Evolutionary conservation across 257 asterid genomes (phyloP), one percentile per base, ranked within the genome.

Genomic region (Solanum virginianum): DNA sequence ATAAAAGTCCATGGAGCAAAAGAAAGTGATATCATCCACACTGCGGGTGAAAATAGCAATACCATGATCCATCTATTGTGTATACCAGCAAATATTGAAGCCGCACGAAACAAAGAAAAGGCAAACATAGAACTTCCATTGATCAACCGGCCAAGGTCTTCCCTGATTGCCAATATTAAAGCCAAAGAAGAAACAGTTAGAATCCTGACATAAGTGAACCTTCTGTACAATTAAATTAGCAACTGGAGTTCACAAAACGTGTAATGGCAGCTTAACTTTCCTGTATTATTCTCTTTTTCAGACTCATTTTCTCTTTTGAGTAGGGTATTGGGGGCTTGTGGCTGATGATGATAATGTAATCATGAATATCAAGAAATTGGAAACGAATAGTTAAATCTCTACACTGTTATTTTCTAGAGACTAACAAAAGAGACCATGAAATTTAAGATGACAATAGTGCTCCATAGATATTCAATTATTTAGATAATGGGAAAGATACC

Each of bases 1-100:
- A n/a, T 39, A 22, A 80, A 80, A 59, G 47, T 62, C 20, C 41
- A 29, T 84, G 36, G 15, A 15, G 53, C 80, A 39, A 83, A 26
- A 43, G 3, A 20, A 32, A 80, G 32, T 7, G 26, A 17, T 24
- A 51, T 49, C 72, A 59, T 51, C 49, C 81, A 85, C 66, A 51
- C 41, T 41, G 6, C 1, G 9, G 54, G 54, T 70, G 54, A 86
- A 20, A 57, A 81, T 36, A 41, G 66, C 11, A n/a, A 54, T 82
- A 95, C 98, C 97, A 92, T 88, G 85, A 95, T 90, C 95, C 96
- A 97, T 93, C 99, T 92, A 83, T 87, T 80, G 85, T 97, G 99
- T 68, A 97, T 90, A 86, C 99, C 98, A 60, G 99, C 96, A 87
- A 55, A 90, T 85, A 97, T 95, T 77, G 98, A 93, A 84, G 97